phyloP scores from a whole-genome alignment of 2,329 filamentous ascomycete genomes.

The Pleomassaria siparia region DNA sequence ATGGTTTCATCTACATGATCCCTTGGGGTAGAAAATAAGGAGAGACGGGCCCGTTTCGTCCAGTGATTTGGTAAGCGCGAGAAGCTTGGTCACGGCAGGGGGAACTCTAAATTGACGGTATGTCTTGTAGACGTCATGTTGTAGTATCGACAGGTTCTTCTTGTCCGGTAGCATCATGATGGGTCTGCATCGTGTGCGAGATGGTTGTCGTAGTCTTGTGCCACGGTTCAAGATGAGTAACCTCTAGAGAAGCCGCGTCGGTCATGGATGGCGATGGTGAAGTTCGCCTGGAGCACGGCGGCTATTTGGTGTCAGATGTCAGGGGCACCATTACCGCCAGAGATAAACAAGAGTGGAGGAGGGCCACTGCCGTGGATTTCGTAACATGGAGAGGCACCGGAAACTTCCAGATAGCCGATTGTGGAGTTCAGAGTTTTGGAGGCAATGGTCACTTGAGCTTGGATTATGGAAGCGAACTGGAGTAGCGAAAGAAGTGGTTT shows the following conservation, averaged over 20 bases:
- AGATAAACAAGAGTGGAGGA: slow-evolving; percentile 31
- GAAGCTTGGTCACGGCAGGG: slow-evolving; percentile 11
- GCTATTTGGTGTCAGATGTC: slow-evolving; percentile 26
- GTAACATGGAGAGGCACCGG: slow-evolving; percentile 32
- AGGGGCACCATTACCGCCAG: slow-evolving; percentile 30
- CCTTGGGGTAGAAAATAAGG: neutral
- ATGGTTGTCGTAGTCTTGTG: slow-evolving; percentile 29
- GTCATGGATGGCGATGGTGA: slow-evolving; percentile 33
- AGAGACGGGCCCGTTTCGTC: neutral
- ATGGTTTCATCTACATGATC: neutral
- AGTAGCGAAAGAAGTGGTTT: neutral
- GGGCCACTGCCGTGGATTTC: slow-evolving; percentile 30
- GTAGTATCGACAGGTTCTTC: neutral
- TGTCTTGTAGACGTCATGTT: slow-evolving; percentile 8
- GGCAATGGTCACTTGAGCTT: neutral
- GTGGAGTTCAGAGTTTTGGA: neutral
- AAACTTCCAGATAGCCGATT: slow-evolving; percentile 18
- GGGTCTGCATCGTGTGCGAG: slow-evolving; percentile 31
- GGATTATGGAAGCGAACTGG: neutral
- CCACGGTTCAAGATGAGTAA: slow-evolving; percentile 9
- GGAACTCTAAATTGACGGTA: slow-evolving; percentile 14
- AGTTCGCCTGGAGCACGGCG: slow-evolving; percentile 20
- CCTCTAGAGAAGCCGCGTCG: slow-evolving; percentile 28
- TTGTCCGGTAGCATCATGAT: slow-evolving; percentile 11
- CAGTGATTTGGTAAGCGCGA: neutral